A percentile compares a stretch with the other conserved stretches of the same genome.
These are phyloP conservation scores for Coccinonectria pachysandricola DNA, from an alignment of 2,329 filamentous ascomycete species.

Conservation along the genomic window DNA sequence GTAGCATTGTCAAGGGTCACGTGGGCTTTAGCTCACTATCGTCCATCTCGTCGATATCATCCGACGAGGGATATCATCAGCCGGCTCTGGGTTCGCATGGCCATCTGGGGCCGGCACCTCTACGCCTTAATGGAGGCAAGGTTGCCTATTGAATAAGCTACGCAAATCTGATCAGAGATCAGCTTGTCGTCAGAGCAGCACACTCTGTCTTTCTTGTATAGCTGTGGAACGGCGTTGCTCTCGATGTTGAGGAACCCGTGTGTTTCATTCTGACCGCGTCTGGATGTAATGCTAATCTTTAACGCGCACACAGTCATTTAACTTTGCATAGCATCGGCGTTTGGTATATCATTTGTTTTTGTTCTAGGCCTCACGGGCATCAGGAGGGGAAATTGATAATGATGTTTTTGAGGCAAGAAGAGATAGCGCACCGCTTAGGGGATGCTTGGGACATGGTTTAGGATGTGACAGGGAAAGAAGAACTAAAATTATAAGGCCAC, in stretches of 20 bases:
- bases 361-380: conserved; percentile 8
- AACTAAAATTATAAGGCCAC: too few species aligned
- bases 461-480: too few species aligned
- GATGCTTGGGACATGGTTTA: too few species aligned
- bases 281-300: conserved; percentile 3
- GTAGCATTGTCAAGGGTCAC: conserved; percentile 33
- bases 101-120: conserved; percentile 21
- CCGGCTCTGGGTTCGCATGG: conserved; percentile 23
- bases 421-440: too few species aligned
- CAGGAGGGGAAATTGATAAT: too few species aligned
- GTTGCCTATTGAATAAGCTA: conserved; percentile 23
- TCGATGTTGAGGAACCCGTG: too few species aligned
- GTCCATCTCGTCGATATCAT: conserved; percentile 32
- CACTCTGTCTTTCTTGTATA: conserved; percentile 11
- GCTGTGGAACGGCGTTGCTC: conserved; percentile 2
- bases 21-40: conserved; percentile 29
- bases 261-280: conserved; percentile 5
- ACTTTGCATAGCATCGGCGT: conserved; percentile 21
- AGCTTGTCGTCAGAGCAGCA: too few species aligned
- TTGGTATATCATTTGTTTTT: conserved; percentile 6
- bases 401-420: too few species aligned
- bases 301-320: conserved; percentile 12
- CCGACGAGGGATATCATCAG: conserved; percentile 26
- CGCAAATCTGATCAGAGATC: too few species aligned
- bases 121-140: conserved; percentile 29